These are phyloP conservation scores for Ogataea paraovalis DNA, from an alignment of 805 yeast genomes.

Conservation along the genomic window DNA sequence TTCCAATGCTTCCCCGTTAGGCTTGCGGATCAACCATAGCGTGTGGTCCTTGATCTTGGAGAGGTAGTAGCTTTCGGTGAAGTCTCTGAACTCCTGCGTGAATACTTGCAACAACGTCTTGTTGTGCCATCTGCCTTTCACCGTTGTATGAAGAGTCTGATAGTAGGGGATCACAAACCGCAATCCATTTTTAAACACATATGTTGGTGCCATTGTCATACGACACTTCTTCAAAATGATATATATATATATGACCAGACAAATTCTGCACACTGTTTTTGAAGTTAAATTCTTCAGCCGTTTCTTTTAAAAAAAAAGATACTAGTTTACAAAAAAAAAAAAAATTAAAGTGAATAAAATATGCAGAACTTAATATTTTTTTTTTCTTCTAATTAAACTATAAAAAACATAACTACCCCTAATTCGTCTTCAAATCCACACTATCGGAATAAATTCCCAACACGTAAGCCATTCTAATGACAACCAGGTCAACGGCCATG, in stretches of 20 bases:
- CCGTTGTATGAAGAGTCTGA: conserved; percentile 32
- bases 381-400: no score
- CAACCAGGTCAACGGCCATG: conserved; percentile 93
- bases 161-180: conserved; percentile 41
- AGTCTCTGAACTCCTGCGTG: conserved; percentile 36
- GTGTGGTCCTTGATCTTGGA: conserved; percentile 16
- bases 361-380: no score
- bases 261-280: no score
- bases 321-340: no score
- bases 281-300: no score
- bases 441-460: conserved; percentile 65
- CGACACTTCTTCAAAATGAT: no score
- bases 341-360: no score
- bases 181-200: conserved; percentile 30
- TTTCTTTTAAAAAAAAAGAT: no score
- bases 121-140: conserved; percentile 43
- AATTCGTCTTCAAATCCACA: not conserved
- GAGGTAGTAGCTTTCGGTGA: conserved; percentile 21
- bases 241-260: no score
- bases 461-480: conserved; percentile 82
- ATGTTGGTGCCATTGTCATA: conserved; percentile 13
- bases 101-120: conserved; percentile 37
- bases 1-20: conserved; percentile 22
- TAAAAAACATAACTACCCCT: no score
- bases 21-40: conserved; percentile 16